Conservation (phyloP, 148 eudicot genomes). For the Diospyros lotus region DNA sequence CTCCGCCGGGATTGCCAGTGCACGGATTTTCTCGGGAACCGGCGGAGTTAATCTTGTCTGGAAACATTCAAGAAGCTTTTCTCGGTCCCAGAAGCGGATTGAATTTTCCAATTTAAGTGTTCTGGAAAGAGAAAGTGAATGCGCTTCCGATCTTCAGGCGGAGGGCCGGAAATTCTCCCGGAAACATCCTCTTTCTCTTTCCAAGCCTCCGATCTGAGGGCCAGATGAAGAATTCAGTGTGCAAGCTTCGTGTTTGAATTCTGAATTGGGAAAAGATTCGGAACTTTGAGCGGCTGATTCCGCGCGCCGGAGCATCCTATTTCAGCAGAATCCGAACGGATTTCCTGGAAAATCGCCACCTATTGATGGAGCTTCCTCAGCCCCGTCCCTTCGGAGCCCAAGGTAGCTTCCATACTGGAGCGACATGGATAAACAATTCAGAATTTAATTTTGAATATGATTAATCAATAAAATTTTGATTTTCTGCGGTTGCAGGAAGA, state of each 20-base stretch:
- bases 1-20: background rate
- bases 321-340: background rate
- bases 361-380: constrained; percentile 76
- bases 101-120: background rate
- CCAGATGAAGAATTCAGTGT: background rate
- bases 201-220: constrained; percentile 21
- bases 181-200: constrained; percentile 10
- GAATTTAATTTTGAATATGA: too few species aligned
- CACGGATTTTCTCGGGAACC: background rate
- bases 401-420: constrained; percentile 29
- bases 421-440: background rate
- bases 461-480: too few species aligned
- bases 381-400: constrained; percentile 61
- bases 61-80: background rate
- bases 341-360: background rate
- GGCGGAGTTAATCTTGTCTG: background rate
- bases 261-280: background rate
- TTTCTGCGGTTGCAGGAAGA: constrained; percentile 37
- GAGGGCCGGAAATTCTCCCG: constrained; percentile 9
- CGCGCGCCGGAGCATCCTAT: constrained; percentile 8
- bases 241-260: background rate
- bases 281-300: constrained; percentile 2
- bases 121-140: constrained; percentile 17
- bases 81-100: background rate
- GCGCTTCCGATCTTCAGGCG: constrained; percentile 22